Conservation (phyloP, 163 green algal genomes). For the Prototheca cutis region DNA sequence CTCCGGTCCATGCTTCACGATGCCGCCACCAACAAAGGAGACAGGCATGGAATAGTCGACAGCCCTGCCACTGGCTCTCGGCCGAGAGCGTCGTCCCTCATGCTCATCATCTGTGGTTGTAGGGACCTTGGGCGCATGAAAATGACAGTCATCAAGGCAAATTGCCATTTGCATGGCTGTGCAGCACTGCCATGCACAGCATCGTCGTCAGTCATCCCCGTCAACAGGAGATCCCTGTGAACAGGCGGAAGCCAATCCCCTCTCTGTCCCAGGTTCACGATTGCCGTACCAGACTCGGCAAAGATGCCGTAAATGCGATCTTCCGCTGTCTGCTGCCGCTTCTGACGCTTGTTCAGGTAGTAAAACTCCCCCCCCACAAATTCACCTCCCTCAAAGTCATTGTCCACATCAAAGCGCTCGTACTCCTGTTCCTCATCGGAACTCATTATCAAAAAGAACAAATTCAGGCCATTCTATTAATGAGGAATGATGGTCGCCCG, state of each 20-base stretch:
- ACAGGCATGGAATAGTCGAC: slow-evolving; percentile 64
- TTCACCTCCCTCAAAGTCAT: slow-evolving; percentile 70
- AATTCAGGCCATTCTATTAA: too few relatives aligned
- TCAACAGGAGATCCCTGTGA: too few relatives aligned
- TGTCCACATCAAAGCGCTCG: slow-evolving; percentile 58
- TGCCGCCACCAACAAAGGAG: slow-evolving; percentile 56
- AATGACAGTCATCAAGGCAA: too few relatives aligned
- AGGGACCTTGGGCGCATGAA: too few relatives aligned
- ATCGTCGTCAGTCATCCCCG: too few relatives aligned
- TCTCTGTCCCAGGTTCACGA: too few relatives aligned
- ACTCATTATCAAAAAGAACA: too few relatives aligned
- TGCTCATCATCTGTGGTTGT: slow-evolving; percentile 31
- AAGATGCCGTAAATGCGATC: slow-evolving; percentile 85
- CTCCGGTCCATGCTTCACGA: slow-evolving; percentile 1
- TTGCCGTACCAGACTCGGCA: slow-evolving; percentile 36
- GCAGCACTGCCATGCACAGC: neutral
- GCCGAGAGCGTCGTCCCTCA: slow-evolving; percentile 14
- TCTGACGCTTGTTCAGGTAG: slow-evolving; percentile 41
- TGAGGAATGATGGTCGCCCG: too few relatives aligned
- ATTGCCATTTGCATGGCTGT: neutral
- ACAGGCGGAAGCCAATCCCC: too few relatives aligned
- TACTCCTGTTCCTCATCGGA: slow-evolving; percentile 30
- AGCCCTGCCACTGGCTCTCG: slow-evolving; percentile 22
- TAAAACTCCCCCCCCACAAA: slow-evolving; percentile 82
- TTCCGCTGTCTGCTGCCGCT: slow-evolving; percentile 58